Conservation (phyloP, 805 yeast species). For the Yamadazyma philogaea region DNA sequence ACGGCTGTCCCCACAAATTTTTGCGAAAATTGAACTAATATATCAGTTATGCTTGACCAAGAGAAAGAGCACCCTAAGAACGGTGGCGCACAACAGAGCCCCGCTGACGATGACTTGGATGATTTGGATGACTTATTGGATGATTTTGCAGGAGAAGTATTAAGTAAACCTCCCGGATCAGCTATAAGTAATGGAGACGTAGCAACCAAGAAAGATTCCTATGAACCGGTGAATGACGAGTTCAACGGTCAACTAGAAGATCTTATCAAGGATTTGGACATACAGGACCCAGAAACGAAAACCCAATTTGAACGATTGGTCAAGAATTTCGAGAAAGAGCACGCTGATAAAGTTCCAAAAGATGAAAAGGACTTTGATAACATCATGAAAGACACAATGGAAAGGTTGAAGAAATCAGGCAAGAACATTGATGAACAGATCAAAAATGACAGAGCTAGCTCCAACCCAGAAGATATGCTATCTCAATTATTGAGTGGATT, state of each 20-base stretch:
- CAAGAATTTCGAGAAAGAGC: conserved; percentile 38
- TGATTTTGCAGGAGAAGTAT: conserved; percentile 72
- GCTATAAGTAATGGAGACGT: conserved; percentile 31
- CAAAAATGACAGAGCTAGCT: conserved; percentile 40
- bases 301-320: conserved; percentile 49
- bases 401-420: conserved; percentile 76
- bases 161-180: conserved; percentile 60
- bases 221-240: conserved; percentile 31
- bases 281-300: conserved; percentile 52
- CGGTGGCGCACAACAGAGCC: background rate
- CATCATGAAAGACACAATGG: conserved; percentile 77
- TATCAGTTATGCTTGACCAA: conserved; percentile 6
- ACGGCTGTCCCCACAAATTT: conserved; percentile 6
- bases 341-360: conserved; percentile 28
- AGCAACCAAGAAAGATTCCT: conserved; percentile 12
- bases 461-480: conserved; percentile 53
- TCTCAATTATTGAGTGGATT: conserved; percentile 55
- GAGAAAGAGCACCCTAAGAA: conserved; percentile 3
- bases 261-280: conserved; percentile 45
- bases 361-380: conserved; percentile 54
- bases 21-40: background rate
- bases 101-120: conserved; percentile 51
- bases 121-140: conserved; percentile 83
- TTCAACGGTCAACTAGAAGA: conserved; percentile 36
- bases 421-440: conserved; percentile 60